Conservation (phyloP, 208 protist species). For the Strigomonas galati region DNA sequence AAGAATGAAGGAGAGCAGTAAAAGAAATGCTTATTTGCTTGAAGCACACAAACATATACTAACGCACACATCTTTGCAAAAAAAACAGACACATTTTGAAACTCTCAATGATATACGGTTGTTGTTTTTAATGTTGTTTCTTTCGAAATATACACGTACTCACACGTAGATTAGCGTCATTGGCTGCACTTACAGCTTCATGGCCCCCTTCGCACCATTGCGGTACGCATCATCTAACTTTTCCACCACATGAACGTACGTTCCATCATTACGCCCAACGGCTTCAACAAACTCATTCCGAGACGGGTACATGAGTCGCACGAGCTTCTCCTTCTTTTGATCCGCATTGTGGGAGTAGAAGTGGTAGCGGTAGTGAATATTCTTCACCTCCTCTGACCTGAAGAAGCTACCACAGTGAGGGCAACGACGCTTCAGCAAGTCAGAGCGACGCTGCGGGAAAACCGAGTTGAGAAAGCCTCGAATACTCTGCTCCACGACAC, state of each 20-base stretch:
- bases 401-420: slow-evolving; percentile 62
- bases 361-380: slow-evolving; percentile 75
- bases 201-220: slow-evolving; percentile 26
- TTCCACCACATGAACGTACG: slow-evolving; percentile 34
- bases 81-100: too few species aligned
- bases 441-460: slow-evolving; percentile 31
- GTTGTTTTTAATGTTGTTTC: too few species aligned
- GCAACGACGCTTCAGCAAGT: slow-evolving; percentile 36
- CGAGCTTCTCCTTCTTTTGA: slow-evolving; percentile 55
- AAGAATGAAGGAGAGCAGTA: slow-evolving; percentile 1
- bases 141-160: too few species aligned
- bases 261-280: slow-evolving; percentile 27
- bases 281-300: slow-evolving; percentile 49
- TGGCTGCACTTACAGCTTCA: slow-evolving; percentile 25
- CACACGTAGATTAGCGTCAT: too few species aligned
- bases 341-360: slow-evolving; percentile 62
- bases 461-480: slow-evolving; percentile 55
- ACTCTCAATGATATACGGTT: too few species aligned
- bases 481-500: neutral
- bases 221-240: slow-evolving; percentile 47
- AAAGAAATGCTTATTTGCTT: too few species aligned
- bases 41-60: too few species aligned
- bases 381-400: slow-evolving; percentile 43
- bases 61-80: too few species aligned
- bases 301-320: slow-evolving; percentile 65